Percentiles rank a stretch among this genome's conserved stretches.
Conservation (phyloP, 345 rosid genomes). For the Boechera divaricarpa region DNA sequence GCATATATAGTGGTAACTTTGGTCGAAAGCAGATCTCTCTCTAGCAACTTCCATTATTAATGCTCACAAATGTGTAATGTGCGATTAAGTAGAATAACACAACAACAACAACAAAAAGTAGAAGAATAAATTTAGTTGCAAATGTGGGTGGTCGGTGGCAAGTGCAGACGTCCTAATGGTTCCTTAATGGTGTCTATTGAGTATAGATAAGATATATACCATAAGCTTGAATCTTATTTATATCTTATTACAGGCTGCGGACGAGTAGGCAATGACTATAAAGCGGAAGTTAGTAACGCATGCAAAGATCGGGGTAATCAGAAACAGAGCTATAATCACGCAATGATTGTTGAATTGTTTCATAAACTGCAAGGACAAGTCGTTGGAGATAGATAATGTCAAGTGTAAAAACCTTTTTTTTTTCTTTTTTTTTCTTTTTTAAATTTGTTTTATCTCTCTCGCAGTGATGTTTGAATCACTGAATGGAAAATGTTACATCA, state of each 20-base stretch:
- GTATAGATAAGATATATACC: not conserved
- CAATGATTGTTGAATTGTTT: slow-evolving; percentile 28
- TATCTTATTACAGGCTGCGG: slow-evolving; percentile 25
- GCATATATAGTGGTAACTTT: not conserved
- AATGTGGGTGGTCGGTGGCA: not conserved
- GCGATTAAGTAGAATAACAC: slow-evolving; percentile 8
- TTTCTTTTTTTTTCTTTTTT: not conserved
- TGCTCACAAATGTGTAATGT: not conserved
- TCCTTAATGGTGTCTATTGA: not conserved
- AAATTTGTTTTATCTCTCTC: not conserved
- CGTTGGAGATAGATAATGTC: not conserved
- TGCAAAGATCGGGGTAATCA: slow-evolving; percentile 2
- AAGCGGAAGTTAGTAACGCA: slow-evolving; percentile 7
- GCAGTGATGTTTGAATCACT: not conserved
- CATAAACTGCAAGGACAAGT: slow-evolving; percentile 15
- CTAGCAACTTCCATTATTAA: not conserved
- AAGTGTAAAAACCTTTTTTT: not conserved
- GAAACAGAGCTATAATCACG: slow-evolving; percentile 4
- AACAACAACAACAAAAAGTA: not conserved
- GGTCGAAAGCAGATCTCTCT: not conserved
- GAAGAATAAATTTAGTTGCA: not conserved
- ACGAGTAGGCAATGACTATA: slow-evolving; percentile 16
- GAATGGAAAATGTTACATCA: not conserved
- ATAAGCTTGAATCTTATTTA: not conserved
- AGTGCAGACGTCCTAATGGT: not conserved